These are phyloP conservation scores for Claviceps spartinae DNA, from an alignment of 2,329 filamentous ascomycete species.

Conservation along the genomic window DNA sequence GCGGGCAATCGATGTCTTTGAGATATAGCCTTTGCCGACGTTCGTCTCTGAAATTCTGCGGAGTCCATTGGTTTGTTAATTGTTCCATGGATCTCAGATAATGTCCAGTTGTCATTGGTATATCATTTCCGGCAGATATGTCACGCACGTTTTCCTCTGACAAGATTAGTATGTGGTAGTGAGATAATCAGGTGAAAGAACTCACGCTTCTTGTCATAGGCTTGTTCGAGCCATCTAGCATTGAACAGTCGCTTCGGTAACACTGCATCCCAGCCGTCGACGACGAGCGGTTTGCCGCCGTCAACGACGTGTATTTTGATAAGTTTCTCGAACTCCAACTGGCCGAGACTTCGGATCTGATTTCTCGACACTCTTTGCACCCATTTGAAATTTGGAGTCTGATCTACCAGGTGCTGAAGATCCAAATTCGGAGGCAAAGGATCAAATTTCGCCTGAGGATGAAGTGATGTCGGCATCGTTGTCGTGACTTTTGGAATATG, in stretches of 20 bases:
- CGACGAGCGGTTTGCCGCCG: constrained; percentile 75
- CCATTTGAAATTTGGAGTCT: constrained; percentile 74
- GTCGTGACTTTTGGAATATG: not conserved
- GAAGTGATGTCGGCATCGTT: constrained; percentile 59
- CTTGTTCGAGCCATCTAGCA: constrained; percentile 63
- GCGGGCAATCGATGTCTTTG: constrained; percentile 92
- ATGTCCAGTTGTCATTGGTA: constrained; percentile 77
- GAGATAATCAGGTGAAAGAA: constrained; percentile 3
- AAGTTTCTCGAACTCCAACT: constrained; percentile 73
- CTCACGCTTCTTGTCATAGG: constrained; percentile 66
- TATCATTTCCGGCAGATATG: constrained; percentile 55
- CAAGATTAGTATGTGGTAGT: constrained; percentile 10
- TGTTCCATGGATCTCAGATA: constrained; percentile 80
- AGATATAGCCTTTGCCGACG: constrained; percentile 78
- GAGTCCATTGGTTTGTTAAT: constrained; percentile 69
- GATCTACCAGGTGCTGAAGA: constrained; percentile 59
- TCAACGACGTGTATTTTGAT: constrained; percentile 72
- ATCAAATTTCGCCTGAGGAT: constrained; percentile 81
- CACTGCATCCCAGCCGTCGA: constrained; percentile 72
- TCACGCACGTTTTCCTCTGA: constrained; percentile 79
- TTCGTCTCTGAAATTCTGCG: constrained; percentile 63
- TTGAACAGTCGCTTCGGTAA: constrained; percentile 71
- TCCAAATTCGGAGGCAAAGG: constrained; percentile 81
- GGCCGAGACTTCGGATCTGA: constrained; percentile 63
- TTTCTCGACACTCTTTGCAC: constrained; percentile 66